Percentiles rank a stretch among this genome's conserved stretches.
Evolutionary conservation across 495 filamentous ascomycete species (phyloP).

Genomic region (Aspergillus bridgeri): DNA sequence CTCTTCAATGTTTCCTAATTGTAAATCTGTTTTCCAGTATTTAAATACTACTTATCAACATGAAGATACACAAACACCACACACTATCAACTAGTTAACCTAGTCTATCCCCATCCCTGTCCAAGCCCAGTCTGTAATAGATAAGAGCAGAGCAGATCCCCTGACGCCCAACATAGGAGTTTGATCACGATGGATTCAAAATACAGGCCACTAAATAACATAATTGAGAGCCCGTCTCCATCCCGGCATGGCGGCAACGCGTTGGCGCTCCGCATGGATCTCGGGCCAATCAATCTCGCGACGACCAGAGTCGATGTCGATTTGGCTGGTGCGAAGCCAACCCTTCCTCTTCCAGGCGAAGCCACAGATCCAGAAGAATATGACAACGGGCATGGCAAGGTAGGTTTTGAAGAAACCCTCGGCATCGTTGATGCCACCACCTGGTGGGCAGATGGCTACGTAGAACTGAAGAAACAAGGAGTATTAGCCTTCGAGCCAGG

Average conservation of each 20-base stretch:
- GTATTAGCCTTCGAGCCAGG: background rate
- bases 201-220: constrained; percentile 37
- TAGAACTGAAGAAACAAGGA: constrained; percentile 38
- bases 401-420: constrained; percentile 61
- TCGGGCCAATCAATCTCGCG: constrained; percentile 55
- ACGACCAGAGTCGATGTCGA: constrained; percentile 62
- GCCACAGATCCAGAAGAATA: constrained; percentile 46
- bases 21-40: background rate
- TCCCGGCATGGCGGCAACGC: constrained; percentile 43
- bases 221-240: constrained; percentile 47
- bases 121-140: background rate
- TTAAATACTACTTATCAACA: background rate
- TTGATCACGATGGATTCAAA: background rate
- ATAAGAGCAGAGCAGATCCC: background rate
- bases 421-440: constrained; percentile 32
- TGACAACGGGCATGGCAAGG: constrained; percentile 56
- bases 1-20: background rate
- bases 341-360: constrained; percentile 59
- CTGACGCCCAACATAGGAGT: background rate
- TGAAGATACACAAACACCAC: background rate
- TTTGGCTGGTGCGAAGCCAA: constrained; percentile 51
- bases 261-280: constrained; percentile 35
- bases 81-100: background rate
- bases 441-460: constrained; percentile 33
- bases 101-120: background rate